These are phyloP conservation scores for Bryoglossum gracile DNA, from an alignment of 495 filamentous ascomycete genomes.

Conservation along the genomic window DNA sequence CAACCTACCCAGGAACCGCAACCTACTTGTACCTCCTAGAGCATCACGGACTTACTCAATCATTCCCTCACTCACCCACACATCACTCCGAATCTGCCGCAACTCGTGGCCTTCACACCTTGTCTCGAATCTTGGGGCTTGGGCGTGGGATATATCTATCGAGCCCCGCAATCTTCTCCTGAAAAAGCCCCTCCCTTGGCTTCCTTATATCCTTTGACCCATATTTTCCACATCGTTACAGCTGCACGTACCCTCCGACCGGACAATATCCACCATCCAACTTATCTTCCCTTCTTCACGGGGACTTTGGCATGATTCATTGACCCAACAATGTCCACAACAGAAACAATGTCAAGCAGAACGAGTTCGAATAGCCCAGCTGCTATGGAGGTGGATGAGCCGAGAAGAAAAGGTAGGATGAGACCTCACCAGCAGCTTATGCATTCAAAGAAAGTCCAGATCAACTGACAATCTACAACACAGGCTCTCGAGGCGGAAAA, in stretches of 20 bases:
- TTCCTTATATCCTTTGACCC: neutral
- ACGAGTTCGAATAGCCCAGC: constrained; percentile 17
- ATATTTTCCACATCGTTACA: neutral
- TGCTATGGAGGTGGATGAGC: constrained; percentile 16
- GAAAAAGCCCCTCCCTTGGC: neutral
- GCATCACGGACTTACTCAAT: too few relatives aligned
- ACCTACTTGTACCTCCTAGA: neutral
- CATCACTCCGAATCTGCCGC: too few relatives aligned
- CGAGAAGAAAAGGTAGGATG: constrained; percentile 23
- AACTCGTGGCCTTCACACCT: too few relatives aligned
- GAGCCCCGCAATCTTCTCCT: constrained; percentile 3
- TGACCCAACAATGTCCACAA: constrained; percentile 5
- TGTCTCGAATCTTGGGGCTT: too few relatives aligned
- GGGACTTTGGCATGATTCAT: neutral
- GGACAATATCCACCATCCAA: constrained; percentile 2
- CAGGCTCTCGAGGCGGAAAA: constrained; percentile 48
- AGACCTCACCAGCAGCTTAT: neutral
- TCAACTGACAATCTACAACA: constrained; percentile 3
- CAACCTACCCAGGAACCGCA: neutral
- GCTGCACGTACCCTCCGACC: neutral
- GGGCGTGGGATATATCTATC: constrained; percentile 5
- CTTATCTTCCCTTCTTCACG: too few relatives aligned
- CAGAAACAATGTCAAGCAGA: constrained; percentile 12
- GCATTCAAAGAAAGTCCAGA: too few relatives aligned
- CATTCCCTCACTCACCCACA: neutral